These are phyloP conservation scores for Ettlia oleoabundans DNA, from an alignment of 139 green algal species.

Conservation along the genomic window DNA sequence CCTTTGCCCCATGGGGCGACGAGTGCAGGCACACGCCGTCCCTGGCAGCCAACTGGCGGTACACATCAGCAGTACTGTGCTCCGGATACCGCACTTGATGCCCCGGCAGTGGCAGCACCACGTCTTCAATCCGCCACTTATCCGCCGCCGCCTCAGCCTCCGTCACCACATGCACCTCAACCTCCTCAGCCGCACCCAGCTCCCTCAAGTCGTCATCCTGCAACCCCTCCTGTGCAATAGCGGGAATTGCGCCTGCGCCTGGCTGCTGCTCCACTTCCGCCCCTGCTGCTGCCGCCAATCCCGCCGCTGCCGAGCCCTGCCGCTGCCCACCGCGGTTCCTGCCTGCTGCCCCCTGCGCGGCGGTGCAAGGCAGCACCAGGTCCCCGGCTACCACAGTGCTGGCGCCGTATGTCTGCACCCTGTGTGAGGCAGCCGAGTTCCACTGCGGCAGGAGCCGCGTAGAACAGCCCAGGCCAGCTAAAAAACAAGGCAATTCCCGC, in stretches of 20 bases:
- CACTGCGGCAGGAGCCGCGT: no score
- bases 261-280: conserved; percentile 2
- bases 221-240: no score
- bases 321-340: background rate
- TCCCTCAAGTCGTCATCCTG: no score
- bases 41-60: conserved; percentile 37
- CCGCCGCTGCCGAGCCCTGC: background rate
- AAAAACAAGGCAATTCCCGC: no score
- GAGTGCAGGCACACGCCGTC: conserved; percentile 54
- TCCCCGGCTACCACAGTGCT: conserved; percentile 73
- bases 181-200: no score
- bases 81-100: conserved; percentile 51
- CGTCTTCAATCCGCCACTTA: conserved; percentile 70
- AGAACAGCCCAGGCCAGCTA: no score
- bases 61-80: conserved; percentile 63
- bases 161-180: conserved; percentile 75
- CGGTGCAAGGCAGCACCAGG: conserved; percentile 53
- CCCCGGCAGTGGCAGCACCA: conserved; percentile 93
- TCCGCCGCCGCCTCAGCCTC: conserved; percentile 65
- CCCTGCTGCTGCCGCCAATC: conserved; percentile 2
- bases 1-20: conserved; percentile 34
- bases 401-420: conserved; percentile 55
- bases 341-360: background rate
- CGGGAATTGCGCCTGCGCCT: no score
- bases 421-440: conserved; percentile 73